A percentile compares a stretch with the other conserved stretches of the same genome.
These are phyloP conservation scores for Golubevia pallescens DNA, from an alignment of 1,284 basidiomycete species.

Conservation along the genomic window DNA sequence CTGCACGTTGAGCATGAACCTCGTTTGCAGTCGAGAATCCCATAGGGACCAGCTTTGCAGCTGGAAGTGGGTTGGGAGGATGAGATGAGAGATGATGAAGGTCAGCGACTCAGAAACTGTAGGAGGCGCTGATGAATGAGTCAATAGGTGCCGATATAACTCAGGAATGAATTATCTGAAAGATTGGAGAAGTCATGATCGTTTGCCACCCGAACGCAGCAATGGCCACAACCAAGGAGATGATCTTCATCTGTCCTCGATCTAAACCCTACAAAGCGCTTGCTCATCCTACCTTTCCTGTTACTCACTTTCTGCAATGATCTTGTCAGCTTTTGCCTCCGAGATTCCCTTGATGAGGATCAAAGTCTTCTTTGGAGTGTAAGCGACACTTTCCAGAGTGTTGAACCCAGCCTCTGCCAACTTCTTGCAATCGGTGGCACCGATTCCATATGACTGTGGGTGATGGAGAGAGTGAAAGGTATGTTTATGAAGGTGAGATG, in stretches of 20 bases:
- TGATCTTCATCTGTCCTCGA: too few species aligned
- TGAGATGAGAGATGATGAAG: background rate
- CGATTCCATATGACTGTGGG: slow-evolving; percentile 55
- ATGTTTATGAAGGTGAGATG: too few species aligned
- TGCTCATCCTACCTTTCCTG: too few species aligned
- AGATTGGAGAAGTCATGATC: too few species aligned
- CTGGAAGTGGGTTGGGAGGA: slow-evolving; percentile 66
- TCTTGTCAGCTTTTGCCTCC: slow-evolving; percentile 97
- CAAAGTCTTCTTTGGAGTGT: slow-evolving; percentile 93
- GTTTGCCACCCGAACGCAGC: too few species aligned
- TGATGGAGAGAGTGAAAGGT: too few species aligned
- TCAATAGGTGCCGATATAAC: too few species aligned
- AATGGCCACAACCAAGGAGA: too few species aligned
- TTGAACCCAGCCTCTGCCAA: slow-evolving; percentile 59
- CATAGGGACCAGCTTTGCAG: slow-evolving; percentile 92
- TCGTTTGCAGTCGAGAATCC: slow-evolving; percentile 99
- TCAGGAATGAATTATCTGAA: too few species aligned
- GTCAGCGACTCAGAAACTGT: too few species aligned
- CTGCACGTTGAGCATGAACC: slow-evolving; percentile 91
- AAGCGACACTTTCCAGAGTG: slow-evolving; percentile 73
- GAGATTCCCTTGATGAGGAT: slow-evolving; percentile 95
- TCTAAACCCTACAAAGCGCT: too few species aligned
- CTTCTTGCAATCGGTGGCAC: slow-evolving; percentile 62
- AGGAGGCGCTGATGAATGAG: too few species aligned
- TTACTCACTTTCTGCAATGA: slow-evolving; percentile 80